Base-by-base conservation (phyloP, 192 early-diverging fungal genomes). In the Phlyctochytrium planicorne region DNA sequence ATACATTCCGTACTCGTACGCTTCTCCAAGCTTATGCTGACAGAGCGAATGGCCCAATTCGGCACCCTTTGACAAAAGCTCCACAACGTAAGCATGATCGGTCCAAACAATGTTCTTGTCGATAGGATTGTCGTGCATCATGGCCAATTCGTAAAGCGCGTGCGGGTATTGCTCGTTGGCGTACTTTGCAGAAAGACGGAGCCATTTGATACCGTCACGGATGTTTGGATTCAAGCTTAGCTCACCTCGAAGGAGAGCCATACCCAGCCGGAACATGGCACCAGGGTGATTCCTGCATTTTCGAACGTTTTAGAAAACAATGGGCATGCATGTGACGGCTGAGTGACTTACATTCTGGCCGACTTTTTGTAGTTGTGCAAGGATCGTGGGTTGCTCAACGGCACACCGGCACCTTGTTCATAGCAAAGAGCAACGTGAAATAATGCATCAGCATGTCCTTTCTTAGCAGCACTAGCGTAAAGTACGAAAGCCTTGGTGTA, bases 141-240 rank as follows among this genome's bases (percentile, higher is more conserved):
- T 76, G 23, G 89, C 93, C 2, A 93, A 82, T 60, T 92, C 81
- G 69, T 89, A 89, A 29, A 93, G 82, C 25, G 89, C 87, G 68
- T 91, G 85, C 1, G 90, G 85, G 70, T 88, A 90, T 23, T 84
- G 78, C 24, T 79, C 71, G 52, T 75, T 82, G 2, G 94, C 88
- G 64, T 89, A 86, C 25, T 87, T 79, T 0, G 93, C 89, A 0
- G 93, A 82, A 36, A 91, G 82, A 70, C 90, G 87, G 65, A 97
- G 81, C 75, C 90, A 95, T 47, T 88, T 85, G 65, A 98, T 80
- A 17, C 90, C 92, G 69, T 92, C 86, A 65, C 90, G 90, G 47
- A 87, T 70, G 68, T 93, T 89, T 53, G 73, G 75, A 30, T 79
- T 72, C 67, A 89, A 87, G 67, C 83, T 76, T 27, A 95, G 76